These are phyloP conservation scores for Simplicillium sp. DNA, from an alignment of 2,329 filamentous ascomycete genomes.

Conservation along the genomic window DNA sequence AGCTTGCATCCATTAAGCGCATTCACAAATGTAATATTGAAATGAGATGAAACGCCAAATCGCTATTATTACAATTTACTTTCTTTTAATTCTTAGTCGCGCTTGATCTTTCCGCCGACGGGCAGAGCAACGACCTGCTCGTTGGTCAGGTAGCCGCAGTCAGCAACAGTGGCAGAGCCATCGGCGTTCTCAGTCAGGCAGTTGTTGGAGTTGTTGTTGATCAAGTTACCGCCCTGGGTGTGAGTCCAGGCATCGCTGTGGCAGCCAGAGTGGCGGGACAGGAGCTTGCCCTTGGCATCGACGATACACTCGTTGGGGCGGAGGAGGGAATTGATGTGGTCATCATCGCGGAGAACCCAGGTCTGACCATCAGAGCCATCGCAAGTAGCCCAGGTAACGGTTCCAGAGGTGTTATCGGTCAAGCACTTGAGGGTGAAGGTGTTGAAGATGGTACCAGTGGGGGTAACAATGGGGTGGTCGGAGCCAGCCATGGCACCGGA, in stretches of 20 bases:
- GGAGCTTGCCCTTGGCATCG: conserved; percentile 10
- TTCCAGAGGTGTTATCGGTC: conserved; percentile 17
- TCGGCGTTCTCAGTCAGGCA: conserved; percentile 28
- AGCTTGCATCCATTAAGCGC: too few relatives aligned
- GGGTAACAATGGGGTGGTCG: conserved; percentile 16
- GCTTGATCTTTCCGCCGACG: conserved; percentile 17
- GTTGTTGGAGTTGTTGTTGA: conserved; percentile 17
- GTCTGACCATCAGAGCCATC: conserved; percentile 28
- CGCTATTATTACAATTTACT: too few relatives aligned
- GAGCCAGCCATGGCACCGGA: conserved; percentile 16
- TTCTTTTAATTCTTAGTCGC: too few relatives aligned
- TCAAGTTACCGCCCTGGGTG: conserved; percentile 30
- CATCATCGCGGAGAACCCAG: conserved; percentile 25
- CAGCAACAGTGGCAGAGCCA: conserved; percentile 13
- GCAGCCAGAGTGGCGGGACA: conserved; percentile 9
- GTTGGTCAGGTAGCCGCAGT: conserved; percentile 27
- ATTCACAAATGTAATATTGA: too few relatives aligned
- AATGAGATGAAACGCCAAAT: too few relatives aligned
- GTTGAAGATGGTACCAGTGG: conserved; percentile 40
- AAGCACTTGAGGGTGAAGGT: conserved; percentile 33
- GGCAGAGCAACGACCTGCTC: conserved; percentile 36
- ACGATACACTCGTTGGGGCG: conserved; percentile 21
- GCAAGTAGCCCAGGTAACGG: conserved; percentile 24
- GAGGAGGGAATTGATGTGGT: conserved; percentile 26
- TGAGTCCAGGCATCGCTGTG: conserved; percentile 30